Conservation (phyloP, 345 rosid genomes). For the Salix koriyanagi region DNA sequence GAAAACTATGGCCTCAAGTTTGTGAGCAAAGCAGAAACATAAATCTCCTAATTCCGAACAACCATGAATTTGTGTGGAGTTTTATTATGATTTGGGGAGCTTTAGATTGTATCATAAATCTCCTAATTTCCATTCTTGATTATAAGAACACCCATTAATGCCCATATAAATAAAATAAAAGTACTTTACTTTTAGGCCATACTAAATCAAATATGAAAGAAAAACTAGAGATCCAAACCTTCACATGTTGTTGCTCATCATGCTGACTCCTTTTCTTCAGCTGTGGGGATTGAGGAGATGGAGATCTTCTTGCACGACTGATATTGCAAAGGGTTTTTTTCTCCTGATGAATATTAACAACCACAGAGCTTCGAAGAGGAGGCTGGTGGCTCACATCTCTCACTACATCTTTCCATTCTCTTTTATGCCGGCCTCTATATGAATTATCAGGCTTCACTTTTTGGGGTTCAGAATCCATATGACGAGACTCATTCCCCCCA, state of each 20-base stretch:
- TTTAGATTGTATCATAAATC: not conserved
- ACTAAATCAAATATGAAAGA: not conserved
- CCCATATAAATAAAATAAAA: not conserved
- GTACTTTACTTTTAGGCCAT: not conserved
- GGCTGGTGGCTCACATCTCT: conserved; percentile 54
- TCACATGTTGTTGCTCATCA: conserved; percentile 43
- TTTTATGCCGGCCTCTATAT: conserved; percentile 41
- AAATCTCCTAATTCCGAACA: not conserved
- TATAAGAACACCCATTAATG: not conserved
- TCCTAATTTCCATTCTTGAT: not conserved
- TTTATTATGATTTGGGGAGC: not conserved
- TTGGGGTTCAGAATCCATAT: conserved; percentile 42
- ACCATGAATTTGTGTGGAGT: not conserved
- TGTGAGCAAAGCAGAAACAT: not conserved
- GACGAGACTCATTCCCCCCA: conserved; percentile 27
- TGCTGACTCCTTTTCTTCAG: conserved; percentile 56
- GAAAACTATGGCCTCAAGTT: not conserved
- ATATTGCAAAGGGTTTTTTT: conserved; percentile 39
- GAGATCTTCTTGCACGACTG: conserved; percentile 41
- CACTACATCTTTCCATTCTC: conserved; percentile 63
- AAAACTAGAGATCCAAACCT: conserved; percentile 44
- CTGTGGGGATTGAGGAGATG: conserved; percentile 42
- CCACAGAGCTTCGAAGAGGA: conserved; percentile 61
- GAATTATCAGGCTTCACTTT: conserved; percentile 40
- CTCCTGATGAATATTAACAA: conserved; percentile 35